Conservation (phyloP, 1,139 yeast species). For the Zygoascus meyerae region DNA sequence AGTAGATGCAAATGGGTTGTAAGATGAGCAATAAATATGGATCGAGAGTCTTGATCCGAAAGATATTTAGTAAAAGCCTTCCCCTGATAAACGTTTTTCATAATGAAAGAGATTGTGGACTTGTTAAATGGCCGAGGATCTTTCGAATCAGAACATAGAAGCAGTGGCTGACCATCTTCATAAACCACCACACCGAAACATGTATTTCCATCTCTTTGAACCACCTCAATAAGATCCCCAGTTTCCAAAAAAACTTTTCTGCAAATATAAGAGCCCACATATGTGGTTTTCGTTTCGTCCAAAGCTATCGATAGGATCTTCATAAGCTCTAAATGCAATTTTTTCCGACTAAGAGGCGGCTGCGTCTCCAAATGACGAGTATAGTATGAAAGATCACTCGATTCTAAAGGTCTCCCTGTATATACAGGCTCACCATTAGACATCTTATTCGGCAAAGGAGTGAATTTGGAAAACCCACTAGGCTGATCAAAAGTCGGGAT, state of each 20-base stretch:
- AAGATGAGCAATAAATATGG: conserved; percentile 4
- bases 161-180: not conserved
- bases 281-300: not conserved
- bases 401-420: conserved; percentile 8
- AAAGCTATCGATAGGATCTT: not conserved
- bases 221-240: conserved; percentile 16
- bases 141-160: conserved; percentile 6
- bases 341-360: not conserved
- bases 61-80: not conserved
- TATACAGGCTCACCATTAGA: conserved; percentile 7
- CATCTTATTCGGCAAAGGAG: conserved; percentile 17
- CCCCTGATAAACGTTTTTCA: not conserved
- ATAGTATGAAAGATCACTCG: conserved; percentile 5
- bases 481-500: conserved; percentile 6
- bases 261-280: conserved; percentile 3
- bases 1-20: conserved; percentile 10
- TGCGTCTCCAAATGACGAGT: conserved; percentile 1
- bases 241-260: not conserved
- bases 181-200: conserved; percentile 13
- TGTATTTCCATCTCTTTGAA: conserved; percentile 15
- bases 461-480: conserved; percentile 13
- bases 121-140: not conserved
- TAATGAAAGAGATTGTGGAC: not conserved
- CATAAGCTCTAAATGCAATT: conserved; percentile 1
- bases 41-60: not conserved